These are phyloP conservation scores for Tulasnella sp. DNA, from an alignment of 768 basidiomycete species.

Conservation along the genomic window DNA sequence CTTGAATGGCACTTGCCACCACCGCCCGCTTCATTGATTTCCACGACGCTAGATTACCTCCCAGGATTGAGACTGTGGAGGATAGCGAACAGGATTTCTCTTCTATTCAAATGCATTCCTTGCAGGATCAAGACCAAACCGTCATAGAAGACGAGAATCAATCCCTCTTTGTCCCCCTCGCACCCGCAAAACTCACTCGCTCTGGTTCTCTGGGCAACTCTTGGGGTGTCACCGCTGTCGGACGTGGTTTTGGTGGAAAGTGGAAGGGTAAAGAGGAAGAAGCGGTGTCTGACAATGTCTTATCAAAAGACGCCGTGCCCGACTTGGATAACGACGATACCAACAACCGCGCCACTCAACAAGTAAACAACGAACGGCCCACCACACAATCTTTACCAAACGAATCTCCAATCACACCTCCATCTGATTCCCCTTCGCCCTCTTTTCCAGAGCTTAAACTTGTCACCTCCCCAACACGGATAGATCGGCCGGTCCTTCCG, in stretches of 20 bases:
- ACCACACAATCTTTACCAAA: neutral
- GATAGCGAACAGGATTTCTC: no score
- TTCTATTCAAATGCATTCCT: no score
- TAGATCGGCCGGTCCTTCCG: no score
- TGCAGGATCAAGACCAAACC: no score
- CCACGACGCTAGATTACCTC: no score
- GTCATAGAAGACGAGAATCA: constrained; percentile 13
- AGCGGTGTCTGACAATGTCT: constrained; percentile 10
- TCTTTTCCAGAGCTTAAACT: no score
- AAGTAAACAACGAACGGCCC: neutral
- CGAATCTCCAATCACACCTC: no score
- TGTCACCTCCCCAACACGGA: no score
- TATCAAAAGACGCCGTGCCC: neutral
- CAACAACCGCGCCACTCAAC: neutral
- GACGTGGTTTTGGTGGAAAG: constrained; percentile 69
- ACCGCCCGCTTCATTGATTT: no score
- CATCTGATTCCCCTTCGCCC: no score
- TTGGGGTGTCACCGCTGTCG: constrained; percentile 77
- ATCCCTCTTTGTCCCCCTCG: neutral
- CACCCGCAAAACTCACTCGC: neutral
- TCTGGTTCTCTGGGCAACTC: constrained; percentile 30
- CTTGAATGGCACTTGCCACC: no score
- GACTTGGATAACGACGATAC: neutral
- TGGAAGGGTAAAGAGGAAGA: constrained; percentile 23
- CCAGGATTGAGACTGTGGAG: no score